Evolutionary conservation across 768 basidiomycete species (phyloP).

Genomic region (Tricholomella constricta): DNA sequence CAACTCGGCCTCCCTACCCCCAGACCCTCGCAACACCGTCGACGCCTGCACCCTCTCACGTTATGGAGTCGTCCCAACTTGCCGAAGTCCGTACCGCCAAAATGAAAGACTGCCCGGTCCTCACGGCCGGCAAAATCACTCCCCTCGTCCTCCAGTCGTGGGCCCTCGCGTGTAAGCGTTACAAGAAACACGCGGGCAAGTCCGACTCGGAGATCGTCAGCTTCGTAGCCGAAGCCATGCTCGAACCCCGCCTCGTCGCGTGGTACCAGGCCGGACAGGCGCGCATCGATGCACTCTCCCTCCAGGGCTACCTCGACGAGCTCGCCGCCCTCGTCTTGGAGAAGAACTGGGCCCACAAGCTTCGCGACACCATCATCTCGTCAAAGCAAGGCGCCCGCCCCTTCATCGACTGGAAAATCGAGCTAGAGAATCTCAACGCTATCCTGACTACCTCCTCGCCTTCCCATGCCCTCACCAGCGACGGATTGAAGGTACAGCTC

Average conservation of each 20-base stretch:
- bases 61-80: too few species aligned
- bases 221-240: slow-evolving; percentile 20
- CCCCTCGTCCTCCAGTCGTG: slow-evolving; percentile 15
- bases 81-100: slow-evolving; percentile 10
- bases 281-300: slow-evolving; percentile 17
- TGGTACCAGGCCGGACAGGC: slow-evolving; percentile 18
- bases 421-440: slow-evolving; percentile 20
- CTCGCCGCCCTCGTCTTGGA: slow-evolving; percentile 6
- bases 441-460: slow-evolving; percentile 11
- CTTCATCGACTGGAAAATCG: slow-evolving; percentile 21
- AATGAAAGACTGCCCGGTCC: slow-evolving; percentile 19
- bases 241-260: slow-evolving; percentile 11
- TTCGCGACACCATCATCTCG: slow-evolving; percentile 7
- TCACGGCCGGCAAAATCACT: slow-evolving; percentile 17
- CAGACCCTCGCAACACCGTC: too few species aligned
- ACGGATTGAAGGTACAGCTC: slow-evolving; percentile 11
- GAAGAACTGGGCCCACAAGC: slow-evolving; percentile 3
- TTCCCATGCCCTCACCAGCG: slow-evolving; percentile 7
- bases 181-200: slow-evolving; percentile 15
- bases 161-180: slow-evolving; percentile 14
- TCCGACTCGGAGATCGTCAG: slow-evolving; percentile 8
- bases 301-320: slow-evolving; percentile 14
- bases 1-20: too few species aligned
- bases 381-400: slow-evolving; percentile 6
- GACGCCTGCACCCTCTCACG: too few species aligned